Conservation (phyloP, 2,329 filamentous ascomycete genomes). For the Aspergillus spinulosporus region DNA sequence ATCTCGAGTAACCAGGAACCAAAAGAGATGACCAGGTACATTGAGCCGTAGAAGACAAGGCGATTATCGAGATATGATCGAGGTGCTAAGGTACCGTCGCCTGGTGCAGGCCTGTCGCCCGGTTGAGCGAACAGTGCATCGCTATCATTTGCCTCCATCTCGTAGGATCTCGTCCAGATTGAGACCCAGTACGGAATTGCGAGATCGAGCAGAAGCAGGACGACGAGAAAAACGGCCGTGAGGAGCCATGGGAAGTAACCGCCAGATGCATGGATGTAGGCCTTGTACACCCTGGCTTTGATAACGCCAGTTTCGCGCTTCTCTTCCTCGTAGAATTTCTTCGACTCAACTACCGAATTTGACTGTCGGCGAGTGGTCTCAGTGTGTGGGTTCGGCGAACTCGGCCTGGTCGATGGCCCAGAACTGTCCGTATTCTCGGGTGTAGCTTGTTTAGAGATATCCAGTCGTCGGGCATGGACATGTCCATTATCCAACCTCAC, state of each 20-base stretch:
- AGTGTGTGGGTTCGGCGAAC: not conserved
- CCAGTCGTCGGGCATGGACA: not conserved
- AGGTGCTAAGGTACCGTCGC: not conserved
- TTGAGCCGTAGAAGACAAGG: constrained; percentile 6
- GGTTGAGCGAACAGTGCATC: not conserved
- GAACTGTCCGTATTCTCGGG: not conserved
- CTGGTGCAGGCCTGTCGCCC: not conserved
- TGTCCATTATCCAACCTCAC: constrained; percentile 12
- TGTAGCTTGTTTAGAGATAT: not conserved
- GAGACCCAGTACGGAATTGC: constrained; percentile 36
- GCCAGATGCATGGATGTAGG: constrained; percentile 68
- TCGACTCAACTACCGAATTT: not conserved
- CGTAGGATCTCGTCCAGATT: constrained; percentile 41
- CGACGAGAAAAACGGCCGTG: constrained; percentile 54
- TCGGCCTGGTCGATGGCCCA: not conserved
- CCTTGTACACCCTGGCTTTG: constrained; percentile 63
- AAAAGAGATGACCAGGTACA: constrained; percentile 14
- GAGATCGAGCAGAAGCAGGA: constrained; percentile 13
- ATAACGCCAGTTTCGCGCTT: constrained; percentile 68
- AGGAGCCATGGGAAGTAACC: constrained; percentile 61
- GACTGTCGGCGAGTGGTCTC: not conserved
- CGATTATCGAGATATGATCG: constrained; percentile 33
- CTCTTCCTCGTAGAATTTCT: constrained; percentile 75
- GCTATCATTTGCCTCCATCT: not conserved
- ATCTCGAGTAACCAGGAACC: constrained; percentile 44